Conservation (phyloP, 345 rosid genomes). For the Linum usitatissimum region DNA sequence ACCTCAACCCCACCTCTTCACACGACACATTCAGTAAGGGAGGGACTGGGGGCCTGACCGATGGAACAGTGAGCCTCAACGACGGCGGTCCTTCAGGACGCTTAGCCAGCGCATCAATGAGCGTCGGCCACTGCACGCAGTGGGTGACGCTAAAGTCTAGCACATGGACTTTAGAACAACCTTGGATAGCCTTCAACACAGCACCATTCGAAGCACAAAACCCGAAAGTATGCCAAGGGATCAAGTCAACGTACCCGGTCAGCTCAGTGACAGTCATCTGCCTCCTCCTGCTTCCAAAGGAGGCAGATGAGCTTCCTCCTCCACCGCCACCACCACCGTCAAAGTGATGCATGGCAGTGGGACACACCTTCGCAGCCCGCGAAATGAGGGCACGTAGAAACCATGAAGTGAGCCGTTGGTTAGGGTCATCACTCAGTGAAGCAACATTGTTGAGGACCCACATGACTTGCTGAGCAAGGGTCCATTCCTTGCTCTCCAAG, state of each 20-base stretch:
- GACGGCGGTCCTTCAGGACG: constrained; percentile 59
- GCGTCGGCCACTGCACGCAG: constrained; percentile 76
- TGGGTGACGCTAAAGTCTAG: constrained; percentile 57
- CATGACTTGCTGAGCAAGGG: constrained; percentile 71
- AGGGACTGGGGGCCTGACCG: constrained; percentile 39
- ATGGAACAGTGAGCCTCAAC: constrained; percentile 48
- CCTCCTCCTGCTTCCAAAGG: constrained; percentile 20
- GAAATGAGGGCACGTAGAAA: constrained; percentile 53
- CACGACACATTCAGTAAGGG: constrained; percentile 41
- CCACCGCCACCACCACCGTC: constrained; percentile 14
- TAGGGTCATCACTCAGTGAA: constrained; percentile 50
- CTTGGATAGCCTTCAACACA: constrained; percentile 39
- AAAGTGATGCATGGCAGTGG: constrained; percentile 31
- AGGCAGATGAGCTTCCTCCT: constrained; percentile 8
- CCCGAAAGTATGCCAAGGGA: constrained; percentile 73
- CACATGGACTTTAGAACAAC: constrained; percentile 39
- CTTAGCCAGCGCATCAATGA: constrained; percentile 53
- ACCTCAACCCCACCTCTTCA: constrained; percentile 46
- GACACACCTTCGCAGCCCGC: constrained; percentile 50
- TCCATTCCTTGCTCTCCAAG: constrained; percentile 50
- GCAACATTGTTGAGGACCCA: constrained; percentile 80
- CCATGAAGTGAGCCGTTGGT: constrained; percentile 55
- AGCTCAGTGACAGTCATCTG: constrained; percentile 52
- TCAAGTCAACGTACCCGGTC: constrained; percentile 58
- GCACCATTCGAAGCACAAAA: constrained; percentile 53